Base-by-base conservation (phyloP, 805 yeast species). In the Suhomyces prunicola region DNA sequence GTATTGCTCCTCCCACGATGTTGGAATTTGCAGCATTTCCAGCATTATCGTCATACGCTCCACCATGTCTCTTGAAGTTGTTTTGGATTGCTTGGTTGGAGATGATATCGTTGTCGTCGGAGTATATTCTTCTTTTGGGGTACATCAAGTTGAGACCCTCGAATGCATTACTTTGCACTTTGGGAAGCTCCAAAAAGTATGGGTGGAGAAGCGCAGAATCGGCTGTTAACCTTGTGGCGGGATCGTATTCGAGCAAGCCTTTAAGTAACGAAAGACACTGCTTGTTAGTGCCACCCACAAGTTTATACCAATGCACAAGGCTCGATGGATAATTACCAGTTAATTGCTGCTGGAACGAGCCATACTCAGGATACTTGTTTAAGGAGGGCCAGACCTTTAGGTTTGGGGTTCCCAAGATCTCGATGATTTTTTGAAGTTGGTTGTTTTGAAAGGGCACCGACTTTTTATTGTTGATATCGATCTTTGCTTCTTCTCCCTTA, bases 401-500 rank as follows among this genome's bases (percentile, higher is more conserved):
- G 4, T 81, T 82, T 0, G 99, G 99, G 0, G 96, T 84, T 0
- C 99, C 99, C 56, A 94, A 70, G n/a, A 94, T 86, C 68, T 94
- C 98, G 26, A 94, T 76, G 23, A 94, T 92, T 66, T 90, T 91
- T 62, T 88, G 87, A 65, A 93, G 79, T 72, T 94, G 99, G 65
- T 89, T 92, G 53, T 87, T 85, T 69, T 94, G 99, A 69, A 94
- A 94, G 2, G 98, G 97, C 4, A 93, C 92, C 52, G 85, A 87
- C 64, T 93, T 92, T 64, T 91, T 93, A 59, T 88, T 88, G 55
- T 68, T 72, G 46, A 73, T 65, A 67, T 92, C 98, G 81, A 93
- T 88, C 61, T 93, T 93, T 12, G 96, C 94, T 65, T 94, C 99
- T 70, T 94, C 99, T 50, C 99, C 99, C 68, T 94, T 94, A 73